Evolutionary conservation across 331 rosid genomes (phyloP), one percentile per base, ranked within the genome.

Genomic region (Erythrophleum ivorense): DNA sequence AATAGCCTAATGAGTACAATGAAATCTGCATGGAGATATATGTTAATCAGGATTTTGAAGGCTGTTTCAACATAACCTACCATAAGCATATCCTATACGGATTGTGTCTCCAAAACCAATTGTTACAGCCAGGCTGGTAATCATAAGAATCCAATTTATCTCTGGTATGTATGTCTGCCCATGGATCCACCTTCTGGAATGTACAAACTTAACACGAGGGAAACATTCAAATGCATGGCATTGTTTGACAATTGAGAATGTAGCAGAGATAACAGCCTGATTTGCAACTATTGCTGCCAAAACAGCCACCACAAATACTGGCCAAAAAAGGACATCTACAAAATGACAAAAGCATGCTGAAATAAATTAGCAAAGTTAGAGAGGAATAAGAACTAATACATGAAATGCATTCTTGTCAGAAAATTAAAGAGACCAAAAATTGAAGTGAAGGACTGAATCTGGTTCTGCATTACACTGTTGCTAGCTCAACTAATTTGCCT

Each of bases 131-230:
- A 95, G 85, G 91, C 91, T 86, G 86, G 91, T 87, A 84, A 95
- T 63, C 98, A 95, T 78, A 74, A 95, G 94, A 77, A 88, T 71
- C 98, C 99, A 95, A 73, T 93, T 95, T 73, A 95, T 87, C 89
- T 95, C 99, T 16, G 99, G 99, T 84, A 95, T 91, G 75, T 89
- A 93, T 52, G 88, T 81, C 90, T 95, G 99, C 57, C 97, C 97
- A 78, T 71, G 88, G 78, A 95, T 84, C 94, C 88, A 89, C 85
- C 90, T 92, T 87, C 95, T 88, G 57, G 94, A 87, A 50, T 92
- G 92, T 50, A 96, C 92, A 84, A 92, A 88, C 87, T 94, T 93
- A 77, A 93, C 91, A 38, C 98, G 95, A 72, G 99, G 99, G 86
- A 95, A 95, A 84, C 97, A 91, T 84, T 92, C 91, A 71, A 89